These are phyloP conservation scores for Scolecobasidium constrictum DNA, from an alignment of 2,329 filamentous ascomycete genomes.

Conservation along the genomic window DNA sequence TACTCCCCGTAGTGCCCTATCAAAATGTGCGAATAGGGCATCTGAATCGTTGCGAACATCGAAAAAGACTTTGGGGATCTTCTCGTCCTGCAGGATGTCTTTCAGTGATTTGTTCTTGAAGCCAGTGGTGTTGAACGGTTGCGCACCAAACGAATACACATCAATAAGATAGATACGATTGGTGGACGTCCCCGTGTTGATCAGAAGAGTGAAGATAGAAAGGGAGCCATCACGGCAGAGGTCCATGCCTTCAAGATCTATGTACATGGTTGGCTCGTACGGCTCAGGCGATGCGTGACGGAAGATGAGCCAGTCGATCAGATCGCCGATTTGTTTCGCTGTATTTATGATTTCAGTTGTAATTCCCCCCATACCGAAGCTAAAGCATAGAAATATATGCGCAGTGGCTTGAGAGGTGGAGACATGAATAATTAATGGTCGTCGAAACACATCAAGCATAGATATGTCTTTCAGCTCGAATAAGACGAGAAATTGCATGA, in stretches of 20 bases:
- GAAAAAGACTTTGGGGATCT: slow-evolving; percentile 43
- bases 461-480: no score
- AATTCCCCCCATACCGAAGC: no score
- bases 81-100: slow-evolving; percentile 32
- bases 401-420: no score
- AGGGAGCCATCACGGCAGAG: slow-evolving; percentile 33
- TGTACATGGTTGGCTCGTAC: slow-evolving; percentile 28
- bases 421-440: no score
- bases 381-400: no score
- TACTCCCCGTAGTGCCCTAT: slow-evolving; percentile 33
- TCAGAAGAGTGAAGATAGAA: slow-evolving; percentile 33
- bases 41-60: slow-evolving; percentile 50
- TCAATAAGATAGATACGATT: slow-evolving; percentile 34
- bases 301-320: no score
- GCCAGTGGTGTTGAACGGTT: slow-evolving; percentile 29
- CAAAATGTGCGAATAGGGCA: slow-evolving; percentile 38
- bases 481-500: no score
- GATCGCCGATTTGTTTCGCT: no score
- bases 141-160: slow-evolving; percentile 24
- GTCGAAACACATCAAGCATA: no score
- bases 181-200: slow-evolving; percentile 18
- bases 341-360: no score
- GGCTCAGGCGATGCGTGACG: no score
- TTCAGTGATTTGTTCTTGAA: slow-evolving; percentile 19
- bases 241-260: slow-evolving; percentile 39